Base-by-base conservation (phyloP, 1,139 yeast species). In the Arxiozyma slooffiae region DNA sequence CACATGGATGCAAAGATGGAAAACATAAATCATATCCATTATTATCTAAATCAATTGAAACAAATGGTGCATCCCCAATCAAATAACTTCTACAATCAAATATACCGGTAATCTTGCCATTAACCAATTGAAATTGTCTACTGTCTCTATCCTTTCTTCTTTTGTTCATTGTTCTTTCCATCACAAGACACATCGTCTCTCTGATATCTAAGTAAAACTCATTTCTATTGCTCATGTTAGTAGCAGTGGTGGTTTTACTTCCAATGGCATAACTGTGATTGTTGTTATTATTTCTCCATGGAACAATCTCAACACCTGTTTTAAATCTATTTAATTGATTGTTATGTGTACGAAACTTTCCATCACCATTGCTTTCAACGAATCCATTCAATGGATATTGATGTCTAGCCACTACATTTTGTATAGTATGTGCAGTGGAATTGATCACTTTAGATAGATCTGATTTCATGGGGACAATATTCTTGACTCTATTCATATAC, bases 181-280 rank as follows among this genome's bases (percentile, higher is more conserved):
- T 22, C 34, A 41, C 51, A 39, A 69, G 48, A 70, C 70, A 37
- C 76, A 86, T 67, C 0, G 75, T 71, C 63, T 88, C 96, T 6
- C 74, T 70, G 5, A 89, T 67, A 66, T 89, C 97, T 9, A 89
- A 83, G 64, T 81, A 86, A 69, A 89, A 76, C 67, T 89, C 96
- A 64, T 88, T 86, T 56, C 80, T 82, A 6, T 26, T 34, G 2
- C 24, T 30, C 22, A 7, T 23, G n/a, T 18, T n/a, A 22, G 18
- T 23, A 18, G 17, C n/a, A n/a, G 5, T 22, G 16, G 3, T 40
- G 16, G 6, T 40, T 21, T 14, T 20, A 11, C 9, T 20, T 3
- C 16, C 11, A 21, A 2, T 39, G n/a, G 7, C 20, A 7, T 8
- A 8, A 18, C 22, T 22, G 22, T 16, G n/a, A n/a, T 38, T 30